Evolutionary conservation across 2,329 filamentous ascomycete genomes (phyloP).

Genomic region (Aquanectria penicillioides): DNA sequence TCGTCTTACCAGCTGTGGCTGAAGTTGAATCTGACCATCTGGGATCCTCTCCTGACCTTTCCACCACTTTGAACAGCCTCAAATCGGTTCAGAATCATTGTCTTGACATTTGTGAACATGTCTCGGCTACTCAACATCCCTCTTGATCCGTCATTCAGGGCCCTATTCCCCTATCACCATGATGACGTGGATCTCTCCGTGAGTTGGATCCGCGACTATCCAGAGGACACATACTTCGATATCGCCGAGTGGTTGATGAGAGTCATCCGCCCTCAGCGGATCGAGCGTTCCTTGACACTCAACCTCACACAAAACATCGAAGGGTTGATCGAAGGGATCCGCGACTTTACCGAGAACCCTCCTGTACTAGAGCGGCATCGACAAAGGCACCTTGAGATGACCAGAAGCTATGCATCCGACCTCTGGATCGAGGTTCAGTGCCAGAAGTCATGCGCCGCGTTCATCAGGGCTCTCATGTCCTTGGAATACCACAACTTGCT

Average conservation of each 20-base stretch:
- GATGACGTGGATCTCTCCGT: neutral
- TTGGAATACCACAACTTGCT: neutral
- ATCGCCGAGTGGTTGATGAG: neutral
- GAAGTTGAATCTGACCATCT: too few relatives aligned
- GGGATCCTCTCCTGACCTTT: too few relatives aligned
- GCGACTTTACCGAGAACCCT: neutral
- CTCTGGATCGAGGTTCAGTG: neutral
- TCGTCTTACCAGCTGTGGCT: too few relatives aligned
- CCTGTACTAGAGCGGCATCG: neutral
- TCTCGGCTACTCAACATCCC: neutral
- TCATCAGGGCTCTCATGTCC: neutral
- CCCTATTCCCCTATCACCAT: conserved; percentile 1
- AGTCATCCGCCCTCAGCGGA: neutral
- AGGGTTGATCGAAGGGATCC: neutral
- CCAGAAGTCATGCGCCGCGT: neutral
- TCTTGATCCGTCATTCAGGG: neutral
- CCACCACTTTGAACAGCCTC: too few relatives aligned
- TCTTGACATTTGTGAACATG: neutral
- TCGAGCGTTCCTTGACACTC: neutral
- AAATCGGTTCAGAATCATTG: too few relatives aligned
- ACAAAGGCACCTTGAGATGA: neutral
- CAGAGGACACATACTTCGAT: neutral
- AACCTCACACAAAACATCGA: neutral
- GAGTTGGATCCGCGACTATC: neutral
- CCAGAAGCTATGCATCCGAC: neutral